phyloP scores from a whole-genome alignment of 2,329 filamentous ascomycete species.

The Nigrospora osmanthi region DNA sequence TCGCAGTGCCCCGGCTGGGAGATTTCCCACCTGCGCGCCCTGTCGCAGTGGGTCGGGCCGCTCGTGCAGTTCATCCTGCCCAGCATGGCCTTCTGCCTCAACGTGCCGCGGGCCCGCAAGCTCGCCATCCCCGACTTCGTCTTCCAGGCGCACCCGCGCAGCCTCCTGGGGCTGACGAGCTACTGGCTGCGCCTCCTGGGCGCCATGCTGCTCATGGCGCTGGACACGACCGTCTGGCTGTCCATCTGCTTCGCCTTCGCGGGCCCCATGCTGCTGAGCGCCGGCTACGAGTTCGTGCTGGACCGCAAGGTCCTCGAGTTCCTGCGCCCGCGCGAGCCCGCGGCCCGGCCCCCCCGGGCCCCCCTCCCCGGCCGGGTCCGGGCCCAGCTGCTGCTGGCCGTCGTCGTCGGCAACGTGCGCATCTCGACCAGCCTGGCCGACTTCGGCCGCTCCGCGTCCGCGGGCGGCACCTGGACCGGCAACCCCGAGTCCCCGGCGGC shows the following conservation, averaged over 20 bases:
- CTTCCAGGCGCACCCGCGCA: constrained; percentile 57
- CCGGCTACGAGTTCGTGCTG: constrained; percentile 20
- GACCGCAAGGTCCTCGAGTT: constrained; percentile 21
- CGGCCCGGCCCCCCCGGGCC: constrained; percentile 1
- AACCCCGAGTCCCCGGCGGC: background rate
- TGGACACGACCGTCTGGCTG: constrained; percentile 19
- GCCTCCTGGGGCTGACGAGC: constrained; percentile 16
- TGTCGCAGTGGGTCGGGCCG: constrained; percentile 23
- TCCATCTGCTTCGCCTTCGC: constrained; percentile 20
- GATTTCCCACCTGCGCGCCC: constrained; percentile 15
- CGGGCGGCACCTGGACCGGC: too few species aligned
- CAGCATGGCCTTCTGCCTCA: constrained; percentile 24
- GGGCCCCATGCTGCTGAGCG: constrained; percentile 18
- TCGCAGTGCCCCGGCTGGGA: constrained; percentile 19
- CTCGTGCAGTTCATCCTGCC: constrained; percentile 26
- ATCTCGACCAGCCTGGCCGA: constrained; percentile 12
- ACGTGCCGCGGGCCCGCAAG: constrained; percentile 13
- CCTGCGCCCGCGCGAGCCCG: constrained; percentile 11
- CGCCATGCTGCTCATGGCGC: constrained; percentile 12
- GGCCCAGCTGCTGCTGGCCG: constrained; percentile 18
- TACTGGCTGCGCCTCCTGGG: constrained; percentile 18
- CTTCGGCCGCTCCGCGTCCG: too few species aligned
- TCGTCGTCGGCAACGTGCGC: constrained; percentile 21
- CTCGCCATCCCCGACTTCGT: constrained; percentile 28
- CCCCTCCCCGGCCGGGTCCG: constrained; percentile 9